A percentile compares a stretch with the other conserved stretches of the same genome.
Conservation (phyloP, 208 protist genomes). For the Entamoeba dispar region DNA sequence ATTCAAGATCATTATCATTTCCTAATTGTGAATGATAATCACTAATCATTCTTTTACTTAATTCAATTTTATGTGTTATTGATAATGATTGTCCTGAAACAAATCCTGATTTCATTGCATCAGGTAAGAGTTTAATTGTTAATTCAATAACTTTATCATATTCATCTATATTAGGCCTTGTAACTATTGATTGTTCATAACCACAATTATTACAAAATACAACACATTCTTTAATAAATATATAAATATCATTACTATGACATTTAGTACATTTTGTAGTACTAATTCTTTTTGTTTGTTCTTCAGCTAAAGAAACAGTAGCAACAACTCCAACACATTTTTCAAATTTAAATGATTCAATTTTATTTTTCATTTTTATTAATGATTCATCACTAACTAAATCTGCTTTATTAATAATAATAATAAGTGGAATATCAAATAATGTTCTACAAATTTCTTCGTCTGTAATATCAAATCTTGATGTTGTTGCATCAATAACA, state of each 20-base stretch:
- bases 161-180: neutral
- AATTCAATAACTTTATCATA: neutral
- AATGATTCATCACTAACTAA: neutral
- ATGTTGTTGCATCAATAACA: neutral
- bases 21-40: neutral
- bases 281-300: neutral
- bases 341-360: neutral
- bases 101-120: neutral
- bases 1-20: neutral
- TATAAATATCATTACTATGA: neutral
- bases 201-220: neutral
- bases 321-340: neutral
- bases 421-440: neutral
- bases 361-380: neutral
- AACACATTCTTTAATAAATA: neutral
- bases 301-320: neutral
- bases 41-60: neutral
- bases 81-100: neutral
- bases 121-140: neutral
- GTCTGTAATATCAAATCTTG: neutral
- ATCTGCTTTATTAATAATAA: neutral
- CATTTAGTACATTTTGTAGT: neutral
- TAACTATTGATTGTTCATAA: neutral
- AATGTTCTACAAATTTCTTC: neutral
- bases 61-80: neutral